Evolutionary conservation across 78 protist genomes (phyloP).

Genomic region (Chrysochromulina parva): DNA sequence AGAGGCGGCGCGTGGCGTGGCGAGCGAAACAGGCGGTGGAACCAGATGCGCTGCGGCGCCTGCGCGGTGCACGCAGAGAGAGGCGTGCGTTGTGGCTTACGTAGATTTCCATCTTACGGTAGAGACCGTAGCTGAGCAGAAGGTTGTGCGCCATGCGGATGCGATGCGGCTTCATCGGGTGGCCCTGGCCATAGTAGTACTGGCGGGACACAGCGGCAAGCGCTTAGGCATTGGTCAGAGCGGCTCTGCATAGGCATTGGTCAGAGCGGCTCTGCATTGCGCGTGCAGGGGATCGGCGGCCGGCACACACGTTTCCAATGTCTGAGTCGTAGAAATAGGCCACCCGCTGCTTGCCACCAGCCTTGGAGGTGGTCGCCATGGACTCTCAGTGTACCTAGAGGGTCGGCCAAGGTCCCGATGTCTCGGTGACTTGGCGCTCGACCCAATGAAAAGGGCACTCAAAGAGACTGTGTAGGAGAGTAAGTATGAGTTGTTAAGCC

Average conservation of each 20-base stretch:
- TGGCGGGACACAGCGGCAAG: no score
- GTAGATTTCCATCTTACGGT: constrained; percentile 86
- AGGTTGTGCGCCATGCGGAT: constrained; percentile 93
- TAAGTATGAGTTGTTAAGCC: no score
- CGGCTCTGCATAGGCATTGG: background rate
- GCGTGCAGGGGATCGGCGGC: background rate
- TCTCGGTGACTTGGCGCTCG: no score
- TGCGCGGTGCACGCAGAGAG: no score
- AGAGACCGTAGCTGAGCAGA: constrained; percentile 91
- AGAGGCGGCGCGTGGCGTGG: background rate
- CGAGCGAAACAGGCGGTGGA: background rate
- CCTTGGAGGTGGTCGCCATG: no score
- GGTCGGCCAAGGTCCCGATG: no score
- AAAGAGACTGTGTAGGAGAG: no score
- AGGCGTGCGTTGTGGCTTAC: constrained; percentile 40
- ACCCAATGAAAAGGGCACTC: no score
- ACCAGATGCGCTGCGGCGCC: background rate
- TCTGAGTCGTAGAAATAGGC: constrained; percentile 4
- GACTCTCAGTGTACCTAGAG: no score
- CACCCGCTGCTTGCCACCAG: background rate
- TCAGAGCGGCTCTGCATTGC: background rate
- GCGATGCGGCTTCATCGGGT: constrained; percentile 99
- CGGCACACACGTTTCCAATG: no score
- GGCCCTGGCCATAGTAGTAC: constrained; percentile 87
- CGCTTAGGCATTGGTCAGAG: constrained; percentile 27